Base-by-base conservation (phyloP, 768 basidiomycete species). In the Lentinus tigrinus region DNA sequence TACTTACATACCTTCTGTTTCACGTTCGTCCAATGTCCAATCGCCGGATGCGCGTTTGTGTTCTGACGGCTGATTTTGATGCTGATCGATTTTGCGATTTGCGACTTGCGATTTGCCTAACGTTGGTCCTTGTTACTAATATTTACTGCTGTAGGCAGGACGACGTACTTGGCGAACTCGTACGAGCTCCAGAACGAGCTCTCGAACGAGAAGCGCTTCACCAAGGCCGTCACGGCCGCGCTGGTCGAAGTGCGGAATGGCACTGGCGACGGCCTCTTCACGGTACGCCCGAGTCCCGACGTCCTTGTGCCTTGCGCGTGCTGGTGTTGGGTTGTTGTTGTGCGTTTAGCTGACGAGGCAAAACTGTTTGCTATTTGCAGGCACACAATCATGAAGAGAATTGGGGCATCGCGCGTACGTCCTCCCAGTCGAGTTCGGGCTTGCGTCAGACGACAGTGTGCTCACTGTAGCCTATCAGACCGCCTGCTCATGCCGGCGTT, bases 401-500 rank as follows among this genome's bases (percentile, higher is more conserved):
- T 64, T 82, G 79, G 79, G 75, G 67, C 17, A 67, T 78, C 47
- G 77, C 77, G 14, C 78, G 78, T 78, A 65, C 42, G 76, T 62
- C 7, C 17, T 26, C 4, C 14, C 37, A 48, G 38, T 8, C 47
- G 37, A n/a, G n/a, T n/a, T n/a, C n/a, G n/a, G n/a, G 40, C 47
- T 27, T 40, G 26, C 24, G 10, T 39, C 1, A 24, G 10, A 28
- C 7, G 8, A 42, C 40, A n/a, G 14, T 47, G 16, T 34, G 4
- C 40, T 54, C 19, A 60, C 37, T 17, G 38, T 19, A 44, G 7
- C 43, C 19, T 31, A 42, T 39, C 57, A 74, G 74, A 75, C 60
- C 73, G 76, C 23, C 67, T 78, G 56, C 69, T 78, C 19, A 71
- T 74, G 67, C 76, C 76, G 19, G 73, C 73, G 3, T 77, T 81